Evolutionary conservation across 495 filamentous ascomycete species (phyloP), one percentile per base, ranked within the genome.

Genomic region (Filosporella fistucella): DNA sequence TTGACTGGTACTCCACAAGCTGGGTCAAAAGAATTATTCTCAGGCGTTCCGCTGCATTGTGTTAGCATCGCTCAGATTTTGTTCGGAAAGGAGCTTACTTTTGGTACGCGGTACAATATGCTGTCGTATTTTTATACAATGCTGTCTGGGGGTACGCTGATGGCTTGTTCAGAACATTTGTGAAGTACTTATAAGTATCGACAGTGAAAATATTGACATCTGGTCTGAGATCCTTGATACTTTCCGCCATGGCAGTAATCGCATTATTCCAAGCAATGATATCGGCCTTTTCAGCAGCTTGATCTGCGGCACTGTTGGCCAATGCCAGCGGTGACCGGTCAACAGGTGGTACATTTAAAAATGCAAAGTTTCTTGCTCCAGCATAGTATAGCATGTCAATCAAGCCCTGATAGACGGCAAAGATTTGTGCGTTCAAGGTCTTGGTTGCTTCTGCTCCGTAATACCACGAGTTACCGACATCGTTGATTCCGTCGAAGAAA

Each of bases 401-500:
- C 13, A 67, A 65, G 12, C 52, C 45, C 25, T 34, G 42, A 54
- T 74, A 76, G 3, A 72, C 58, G 8, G 64, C 63, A 18, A 47
- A 51, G 34, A 67, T 68, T 4, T 68, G 48, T 7, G 47, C 48
- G 17, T 63, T 49, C 63, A 59, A 37, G 0, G 49, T 42, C 3
- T 38, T 38, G 2, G 47, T 52, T 18, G 32, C 26, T n/a, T 42
- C 40, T 14, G 35, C 25, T 3, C 34, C 47, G 1, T 65, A 56
- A 49, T 63, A 74, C 63, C 78, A 88, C 17, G 70, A 71, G 57
- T 82, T 83, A 1, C 84, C 83, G 11, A 89, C 72, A 53, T 93
- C 88, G 51, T 93, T 93, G 51, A 93, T 81, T 26, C 88, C 86
- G 42, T 90, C 83, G 74, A 82, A 93, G 34, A 86, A 66, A 2